phyloP scores from a whole-genome alignment of 2,329 filamentous ascomycete species.

The Hansfordia pulvinata region DNA sequence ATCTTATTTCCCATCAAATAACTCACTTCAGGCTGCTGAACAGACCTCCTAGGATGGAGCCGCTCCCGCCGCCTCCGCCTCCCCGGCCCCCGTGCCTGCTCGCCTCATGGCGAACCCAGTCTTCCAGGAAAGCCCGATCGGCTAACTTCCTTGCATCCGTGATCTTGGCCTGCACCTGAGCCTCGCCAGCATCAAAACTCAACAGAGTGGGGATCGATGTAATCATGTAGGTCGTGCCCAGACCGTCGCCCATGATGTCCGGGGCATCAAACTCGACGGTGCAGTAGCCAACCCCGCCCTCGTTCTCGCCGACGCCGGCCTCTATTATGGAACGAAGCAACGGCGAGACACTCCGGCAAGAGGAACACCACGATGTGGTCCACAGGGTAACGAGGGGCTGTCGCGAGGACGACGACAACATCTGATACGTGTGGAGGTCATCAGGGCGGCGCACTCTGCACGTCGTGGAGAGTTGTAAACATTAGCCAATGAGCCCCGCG shows the following conservation, averaged over 20 bases:
- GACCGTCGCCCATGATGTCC: slow-evolving; percentile 34
- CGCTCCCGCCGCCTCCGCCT: slow-evolving; percentile 22
- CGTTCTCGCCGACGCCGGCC: slow-evolving; percentile 35
- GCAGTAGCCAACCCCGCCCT: slow-evolving; percentile 41
- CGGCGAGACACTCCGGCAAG: slow-evolving; percentile 36
- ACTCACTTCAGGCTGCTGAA: slow-evolving; percentile 16
- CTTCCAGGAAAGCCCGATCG: slow-evolving; percentile 33
- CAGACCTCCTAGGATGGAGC: slow-evolving; percentile 14
- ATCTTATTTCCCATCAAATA: no score
- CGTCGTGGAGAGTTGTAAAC: background rate
- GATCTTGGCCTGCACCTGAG: slow-evolving; percentile 32
- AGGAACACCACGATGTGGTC: slow-evolving; percentile 44
- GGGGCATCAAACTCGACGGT: slow-evolving; percentile 43
- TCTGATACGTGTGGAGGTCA: slow-evolving; percentile 40
- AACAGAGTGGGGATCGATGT: slow-evolving; percentile 42
- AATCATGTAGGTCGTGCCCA: slow-evolving; percentile 44
- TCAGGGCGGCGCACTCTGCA: slow-evolving; percentile 38
- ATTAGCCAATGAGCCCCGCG: no score
- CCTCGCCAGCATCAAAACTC: slow-evolving; percentile 41
- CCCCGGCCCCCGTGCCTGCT: slow-evolving; percentile 28
- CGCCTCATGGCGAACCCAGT: slow-evolving; percentile 40
- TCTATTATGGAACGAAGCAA: slow-evolving; percentile 33
- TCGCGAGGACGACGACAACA: slow-evolving; percentile 37
- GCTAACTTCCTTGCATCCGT: slow-evolving; percentile 32
- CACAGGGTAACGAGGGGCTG: slow-evolving; percentile 46